These are phyloP conservation scores for Rosa lucieae DNA, from an alignment of 306 rosid genomes.

Conservation along the genomic window DNA sequence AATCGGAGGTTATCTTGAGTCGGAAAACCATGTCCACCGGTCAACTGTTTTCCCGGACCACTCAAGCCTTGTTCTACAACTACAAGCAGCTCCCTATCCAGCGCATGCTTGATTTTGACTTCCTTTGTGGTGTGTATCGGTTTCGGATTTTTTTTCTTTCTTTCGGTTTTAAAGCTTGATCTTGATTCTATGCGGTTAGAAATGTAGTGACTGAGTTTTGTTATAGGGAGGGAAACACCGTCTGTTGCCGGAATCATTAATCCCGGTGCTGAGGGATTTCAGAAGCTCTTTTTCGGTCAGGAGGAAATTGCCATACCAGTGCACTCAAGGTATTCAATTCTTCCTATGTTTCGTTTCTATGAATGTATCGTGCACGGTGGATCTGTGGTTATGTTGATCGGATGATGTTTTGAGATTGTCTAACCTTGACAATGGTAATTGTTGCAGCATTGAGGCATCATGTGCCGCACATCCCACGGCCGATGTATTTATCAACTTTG, in stretches of 20 bases:
- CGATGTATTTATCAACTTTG: conserved; percentile 96
- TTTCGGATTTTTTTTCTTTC: background rate
- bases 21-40: conserved; percentile 74
- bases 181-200: background rate
- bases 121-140: conserved; percentile 77
- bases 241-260: conserved; percentile 98
- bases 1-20: conserved; percentile 40
- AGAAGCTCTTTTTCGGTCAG: conserved; percentile 96
- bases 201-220: conserved; percentile 12
- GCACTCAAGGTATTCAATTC: conserved; percentile 66
- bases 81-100: conserved; percentile 98
- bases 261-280: conserved; percentile 98
- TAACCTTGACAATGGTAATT: conserved; percentile 19
- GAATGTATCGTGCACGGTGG: background rate
- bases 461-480: conserved; percentile 98
- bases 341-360: background rate
- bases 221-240: conserved; percentile 91
- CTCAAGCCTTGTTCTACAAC: conserved; percentile 95
- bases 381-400: background rate
- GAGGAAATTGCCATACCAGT: conserved; percentile 98
- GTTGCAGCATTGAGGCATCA: conserved; percentile 90
- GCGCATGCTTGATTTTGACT: conserved; percentile 99
- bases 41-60: conserved; percentile 85
- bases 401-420: conserved; percentile 28
- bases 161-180: background rate